Evolutionary conservation across 78 protist species (phyloP), one percentile per base, ranked within the genome.

Genomic region (Cavenderia fasciculata): DNA sequence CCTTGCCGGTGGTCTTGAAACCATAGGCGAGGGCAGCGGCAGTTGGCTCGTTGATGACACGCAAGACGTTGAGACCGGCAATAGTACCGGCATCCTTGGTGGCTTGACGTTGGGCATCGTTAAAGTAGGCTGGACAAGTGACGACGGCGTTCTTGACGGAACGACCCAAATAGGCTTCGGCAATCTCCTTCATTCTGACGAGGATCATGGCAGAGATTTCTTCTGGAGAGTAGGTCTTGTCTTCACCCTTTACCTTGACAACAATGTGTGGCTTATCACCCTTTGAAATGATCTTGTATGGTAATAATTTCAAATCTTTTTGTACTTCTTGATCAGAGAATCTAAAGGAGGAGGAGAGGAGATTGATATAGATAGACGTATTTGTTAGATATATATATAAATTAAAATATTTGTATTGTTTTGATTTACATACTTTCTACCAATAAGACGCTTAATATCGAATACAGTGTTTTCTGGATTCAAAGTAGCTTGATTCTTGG

Each of bases 1-100:
- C 97, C 14, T 16, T 74, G 31, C 74, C 86, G 38, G 43, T 71
- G 43, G 92, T 92, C 77, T 38, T 59, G 59, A 97, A 61, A 33
- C 99, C 99, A 68, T 96, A 98, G 16, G 99, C 99, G 29, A 98
- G 86, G 23, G 99, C 97, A 1, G 99, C 99, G 7, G 99, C 99
- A 0, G 99, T 99, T 21, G 99, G 99, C 96, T 99, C 99, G 97
- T 99, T 99, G 90, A 99, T 94, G 65, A 99, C 97, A 14, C 99
- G 97, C 29, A 92, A 73, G 18, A 98, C 99, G 38, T 96, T 94
- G 23, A 99, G 84, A 31, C 99, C 99, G 0, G 99, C 97, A 61
- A 99, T 98, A 51, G 46, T 8, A 33, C 99, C 99, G 14, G 99
- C 99, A 70, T 98, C 99, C 86, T 97, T 97, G 59, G 99, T 99